Evolutionary conservation across 768 basidiomycete species (phyloP).

Genomic region (Aureoboletus auriporus): DNA sequence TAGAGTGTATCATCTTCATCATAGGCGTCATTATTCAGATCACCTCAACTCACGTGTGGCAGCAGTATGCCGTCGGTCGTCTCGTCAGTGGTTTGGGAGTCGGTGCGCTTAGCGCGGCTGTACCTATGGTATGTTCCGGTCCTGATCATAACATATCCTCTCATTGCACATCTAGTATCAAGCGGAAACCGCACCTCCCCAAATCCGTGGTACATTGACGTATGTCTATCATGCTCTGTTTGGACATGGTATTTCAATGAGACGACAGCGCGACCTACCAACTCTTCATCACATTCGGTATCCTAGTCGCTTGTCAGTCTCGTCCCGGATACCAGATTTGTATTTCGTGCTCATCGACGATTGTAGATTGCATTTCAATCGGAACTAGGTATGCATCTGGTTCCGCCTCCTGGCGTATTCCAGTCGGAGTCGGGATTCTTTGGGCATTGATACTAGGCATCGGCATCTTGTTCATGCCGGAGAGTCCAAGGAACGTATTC

Average conservation of each 20-base stretch:
- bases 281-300: conserved; percentile 68
- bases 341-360: background rate
- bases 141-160: conserved; percentile 2
- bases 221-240: conserved; percentile 4
- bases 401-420: conserved; percentile 56
- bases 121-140: conserved; percentile 47
- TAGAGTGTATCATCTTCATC: conserved; percentile 53
- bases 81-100: conserved; percentile 65
- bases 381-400: conserved; percentile 50
- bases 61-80: conserved; percentile 64
- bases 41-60: conserved; percentile 48
- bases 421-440: conserved; percentile 57
- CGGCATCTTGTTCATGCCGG: conserved; percentile 70
- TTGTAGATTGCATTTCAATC: conserved; percentile 58
- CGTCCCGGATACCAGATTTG: background rate
- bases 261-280: conserved; percentile 44
- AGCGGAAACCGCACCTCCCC: conserved; percentile 68
- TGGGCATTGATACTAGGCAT: conserved; percentile 60
- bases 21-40: conserved; percentile 63
- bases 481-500: conserved; percentile 45
- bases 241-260: background rate
- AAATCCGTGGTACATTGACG: conserved; percentile 67
- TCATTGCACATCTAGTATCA: conserved; percentile 44
- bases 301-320: conserved; percentile 56
- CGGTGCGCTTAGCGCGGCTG: conserved; percentile 62